Evolutionary conservation across 164 flowering plant species (phyloP).

Genomic region (Magnolia kwangsiensis): DNA sequence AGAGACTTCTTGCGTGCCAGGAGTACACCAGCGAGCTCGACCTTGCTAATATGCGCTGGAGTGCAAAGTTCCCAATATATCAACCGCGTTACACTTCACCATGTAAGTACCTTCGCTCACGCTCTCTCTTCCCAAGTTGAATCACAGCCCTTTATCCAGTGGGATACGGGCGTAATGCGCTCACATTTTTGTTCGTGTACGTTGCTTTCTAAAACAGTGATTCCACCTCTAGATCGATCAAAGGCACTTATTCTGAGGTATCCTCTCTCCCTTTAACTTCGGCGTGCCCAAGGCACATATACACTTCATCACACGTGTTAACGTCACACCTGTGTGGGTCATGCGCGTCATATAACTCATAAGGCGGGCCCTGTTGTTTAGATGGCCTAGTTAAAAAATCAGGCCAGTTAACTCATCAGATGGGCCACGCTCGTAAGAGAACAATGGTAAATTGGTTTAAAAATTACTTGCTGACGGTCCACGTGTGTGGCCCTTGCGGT

Average conservation of each 20-base stretch:
- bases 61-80: not conserved
- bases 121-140: not conserved
- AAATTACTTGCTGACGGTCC: too few relatives aligned
- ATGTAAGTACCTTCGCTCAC: not conserved
- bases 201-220: not conserved
- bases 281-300: too few relatives aligned
- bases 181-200: not conserved
- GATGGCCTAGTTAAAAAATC: too few relatives aligned
- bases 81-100: slow-evolving; percentile 3
- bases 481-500: too few relatives aligned
- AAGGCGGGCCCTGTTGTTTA: too few relatives aligned
- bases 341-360: too few relatives aligned
- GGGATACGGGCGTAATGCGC: not conserved
- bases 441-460: too few relatives aligned
- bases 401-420: too few relatives aligned
- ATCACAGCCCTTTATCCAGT: not conserved
- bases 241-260: not conserved
- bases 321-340: too few relatives aligned
- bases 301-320: too few relatives aligned
- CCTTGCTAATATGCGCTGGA: not conserved
- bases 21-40: not conserved
- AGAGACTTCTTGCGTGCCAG: slow-evolving; percentile 3
- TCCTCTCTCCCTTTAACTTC: not conserved
- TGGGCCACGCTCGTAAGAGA: too few relatives aligned
- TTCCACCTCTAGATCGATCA: not conserved